Evolutionary conservation across 768 basidiomycete genomes (phyloP), one percentile per base, ranked within the genome.

Genomic region (Pulveroboletus sp.): DNA sequence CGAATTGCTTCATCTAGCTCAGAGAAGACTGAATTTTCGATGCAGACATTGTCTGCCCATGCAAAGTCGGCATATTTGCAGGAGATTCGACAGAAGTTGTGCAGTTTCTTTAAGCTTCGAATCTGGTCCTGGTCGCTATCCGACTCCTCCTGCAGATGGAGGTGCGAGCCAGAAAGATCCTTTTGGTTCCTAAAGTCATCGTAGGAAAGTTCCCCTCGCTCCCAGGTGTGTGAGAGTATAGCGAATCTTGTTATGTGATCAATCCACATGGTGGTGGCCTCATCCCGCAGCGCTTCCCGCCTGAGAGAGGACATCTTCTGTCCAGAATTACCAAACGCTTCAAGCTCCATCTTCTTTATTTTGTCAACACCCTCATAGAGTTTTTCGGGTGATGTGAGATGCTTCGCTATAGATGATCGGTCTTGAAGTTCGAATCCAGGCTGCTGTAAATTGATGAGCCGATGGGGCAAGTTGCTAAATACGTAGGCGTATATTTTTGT

Each of bases 1-100:
- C 47, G 47, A 10, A 49, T 49, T 2, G 47, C 34, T 23, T 43
- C 47, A 4, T 49, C 40, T 20, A 43, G 16, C n/a, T 49, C 47
- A 1, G 35, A 13, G 27, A 29, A 21, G 16, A 20, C 27, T 1
- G 33, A 19, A 12, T 37, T 37, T 16, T 49, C 20, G 40, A 49
- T 37, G 25, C 40, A 49, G 27, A 24, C 12, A 7, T n/a, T 42
- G 35, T 49, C 47, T 10, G 33, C 25, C 47, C 47, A 42, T 3
- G 41, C 47, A 17, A 49, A 43, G 14, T 43, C 25, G 3, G 25
- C 10, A 13, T 17, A 40, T 21, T 29, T 31, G 3, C 21, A 27
- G 10, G 47, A 40, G 11, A 8, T 42, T 7, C 16, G 31, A 25
- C 47, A 48, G 19, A 48, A 42, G 16, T 11, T 25, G 19, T 10